Conservation (phyloP, 2,329 filamentous ascomycete genomes). For the Pestalotiopsis sp. region DNA sequence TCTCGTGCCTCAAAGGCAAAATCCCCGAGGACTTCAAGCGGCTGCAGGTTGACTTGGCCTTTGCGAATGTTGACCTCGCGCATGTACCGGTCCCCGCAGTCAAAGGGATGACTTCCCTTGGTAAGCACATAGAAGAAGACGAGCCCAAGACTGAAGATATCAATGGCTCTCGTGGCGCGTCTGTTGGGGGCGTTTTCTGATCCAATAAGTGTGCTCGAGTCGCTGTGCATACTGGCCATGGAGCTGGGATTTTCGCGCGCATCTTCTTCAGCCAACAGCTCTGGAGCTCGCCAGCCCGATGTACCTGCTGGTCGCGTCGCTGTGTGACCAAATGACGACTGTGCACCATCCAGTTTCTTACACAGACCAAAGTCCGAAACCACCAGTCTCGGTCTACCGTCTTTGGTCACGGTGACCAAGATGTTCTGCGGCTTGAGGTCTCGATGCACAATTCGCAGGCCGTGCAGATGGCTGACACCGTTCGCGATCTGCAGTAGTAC, state of each 20-base stretch:
- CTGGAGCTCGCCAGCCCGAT: slow-evolving; percentile 93
- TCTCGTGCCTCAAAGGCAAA: slow-evolving; percentile 87
- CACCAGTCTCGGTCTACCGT: slow-evolving; percentile 76
- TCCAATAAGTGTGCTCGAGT: slow-evolving; percentile 60
- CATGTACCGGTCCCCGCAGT: slow-evolving; percentile 93
- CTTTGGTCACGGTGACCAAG: slow-evolving; percentile 75
- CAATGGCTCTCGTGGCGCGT: slow-evolving; percentile 91
- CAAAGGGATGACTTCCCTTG: slow-evolving; percentile 88
- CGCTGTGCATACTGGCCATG: slow-evolving; percentile 60
- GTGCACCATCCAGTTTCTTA: slow-evolving; percentile 93
- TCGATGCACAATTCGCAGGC: slow-evolving; percentile 91
- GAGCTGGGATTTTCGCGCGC: slow-evolving; percentile 50
- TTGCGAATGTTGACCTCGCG: slow-evolving; percentile 97
- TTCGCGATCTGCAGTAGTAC: slow-evolving; percentile 88
- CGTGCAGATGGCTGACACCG: slow-evolving; percentile 87
- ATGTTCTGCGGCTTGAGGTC: slow-evolving; percentile 99
- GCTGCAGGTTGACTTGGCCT: slow-evolving; percentile 73
- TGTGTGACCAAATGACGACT: slow-evolving; percentile 92
- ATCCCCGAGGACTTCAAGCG: slow-evolving; percentile 76
- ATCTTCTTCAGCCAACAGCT: slow-evolving; percentile 83
- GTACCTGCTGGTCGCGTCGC: slow-evolving; percentile 93
- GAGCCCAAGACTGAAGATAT: slow-evolving; percentile 94
- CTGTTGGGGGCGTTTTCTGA: slow-evolving; percentile 66
- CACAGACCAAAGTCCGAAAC: slow-evolving; percentile 98
- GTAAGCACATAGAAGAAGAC: slow-evolving; percentile 99